Percentiles rank a stretch among this genome's conserved stretches.
These are phyloP conservation scores for Syncephalastrum contaminatum DNA, from an alignment of 371 early-diverging fungal species.

Conservation along the genomic window DNA sequence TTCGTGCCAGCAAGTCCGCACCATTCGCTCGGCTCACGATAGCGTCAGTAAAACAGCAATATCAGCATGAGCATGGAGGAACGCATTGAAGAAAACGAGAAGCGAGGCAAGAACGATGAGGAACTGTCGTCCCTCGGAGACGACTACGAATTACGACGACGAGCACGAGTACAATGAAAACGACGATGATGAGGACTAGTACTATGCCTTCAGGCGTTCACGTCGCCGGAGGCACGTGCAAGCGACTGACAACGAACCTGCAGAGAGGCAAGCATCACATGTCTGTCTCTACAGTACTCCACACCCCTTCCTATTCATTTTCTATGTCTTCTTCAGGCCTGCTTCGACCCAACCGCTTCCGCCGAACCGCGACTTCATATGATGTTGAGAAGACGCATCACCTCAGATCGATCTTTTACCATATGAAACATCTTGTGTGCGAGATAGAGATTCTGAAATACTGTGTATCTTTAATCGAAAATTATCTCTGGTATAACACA, in stretches of 20 bases:
- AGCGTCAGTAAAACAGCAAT: neutral
- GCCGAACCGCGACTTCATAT: constrained; percentile 46
- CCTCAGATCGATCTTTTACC: constrained; percentile 38
- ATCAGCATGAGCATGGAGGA: constrained; percentile 3
- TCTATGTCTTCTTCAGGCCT: too few relatives aligned
- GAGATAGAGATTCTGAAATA: too few relatives aligned
- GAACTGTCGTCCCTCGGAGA: neutral
- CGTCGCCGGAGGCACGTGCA: neutral
- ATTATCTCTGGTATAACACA: too few relatives aligned
- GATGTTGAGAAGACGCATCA: constrained; percentile 41
- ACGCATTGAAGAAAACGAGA: neutral
- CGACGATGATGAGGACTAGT: constrained; percentile 9
- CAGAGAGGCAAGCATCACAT: neutral
- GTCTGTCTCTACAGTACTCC: neutral
- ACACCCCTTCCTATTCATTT: neutral
- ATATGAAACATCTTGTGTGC: too few relatives aligned
- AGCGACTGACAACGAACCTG: neutral
- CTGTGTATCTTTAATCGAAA: too few relatives aligned
- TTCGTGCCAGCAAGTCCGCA: constrained; percentile 4
- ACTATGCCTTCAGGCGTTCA: too few relatives aligned
- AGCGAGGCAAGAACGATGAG: too few relatives aligned
- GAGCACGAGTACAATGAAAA: constrained; percentile 4
- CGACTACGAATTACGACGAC: neutral
- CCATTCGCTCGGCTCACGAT: neutral
- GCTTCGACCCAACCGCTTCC: neutral